phyloP scores from a whole-genome alignment of 139 green algal genomes.

The Chlamydomonas sphaeroides region DNA sequence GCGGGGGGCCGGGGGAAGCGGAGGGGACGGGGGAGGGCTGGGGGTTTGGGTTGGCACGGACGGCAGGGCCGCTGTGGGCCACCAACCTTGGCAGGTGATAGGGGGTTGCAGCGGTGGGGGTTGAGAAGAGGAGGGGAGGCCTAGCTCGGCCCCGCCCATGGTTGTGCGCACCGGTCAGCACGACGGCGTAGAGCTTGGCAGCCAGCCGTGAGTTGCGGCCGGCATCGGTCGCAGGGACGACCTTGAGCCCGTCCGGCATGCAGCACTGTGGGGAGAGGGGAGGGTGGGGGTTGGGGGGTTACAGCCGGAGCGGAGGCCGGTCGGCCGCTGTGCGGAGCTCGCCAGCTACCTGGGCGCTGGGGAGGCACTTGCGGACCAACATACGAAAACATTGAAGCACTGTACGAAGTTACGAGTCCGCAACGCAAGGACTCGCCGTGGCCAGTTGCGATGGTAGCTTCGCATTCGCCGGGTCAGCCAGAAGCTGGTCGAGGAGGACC shows the following conservation, averaged over 20 bases:
- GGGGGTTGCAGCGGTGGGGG: neutral
- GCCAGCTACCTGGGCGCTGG: neutral
- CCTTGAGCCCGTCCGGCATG: conserved; percentile 53
- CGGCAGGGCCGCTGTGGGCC: no score
- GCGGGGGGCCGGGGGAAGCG: neutral
- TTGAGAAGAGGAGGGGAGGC: neutral
- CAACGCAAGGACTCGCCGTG: neutral
- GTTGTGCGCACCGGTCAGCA: conserved; percentile 51
- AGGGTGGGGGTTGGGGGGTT: neutral
- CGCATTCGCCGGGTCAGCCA: no score
- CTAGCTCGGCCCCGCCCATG: no score
- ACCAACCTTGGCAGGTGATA: no score
- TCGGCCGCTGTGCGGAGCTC: no score
- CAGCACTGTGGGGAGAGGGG: conserved; percentile 44
- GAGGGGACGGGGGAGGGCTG: neutral
- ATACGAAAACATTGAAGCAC: neutral
- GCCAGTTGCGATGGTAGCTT: neutral
- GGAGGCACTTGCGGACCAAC: neutral
- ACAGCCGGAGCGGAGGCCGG: neutral
- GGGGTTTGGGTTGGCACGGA: no score
- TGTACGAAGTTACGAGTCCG: no score
- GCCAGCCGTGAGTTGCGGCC: neutral
- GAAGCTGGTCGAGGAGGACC: neutral
- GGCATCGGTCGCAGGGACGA: conserved; percentile 2
- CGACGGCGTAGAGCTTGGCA: conserved; percentile 32